phyloP scores from a whole-genome alignment of 768 basidiomycete species.

The Cubamyces lactineus region DNA sequence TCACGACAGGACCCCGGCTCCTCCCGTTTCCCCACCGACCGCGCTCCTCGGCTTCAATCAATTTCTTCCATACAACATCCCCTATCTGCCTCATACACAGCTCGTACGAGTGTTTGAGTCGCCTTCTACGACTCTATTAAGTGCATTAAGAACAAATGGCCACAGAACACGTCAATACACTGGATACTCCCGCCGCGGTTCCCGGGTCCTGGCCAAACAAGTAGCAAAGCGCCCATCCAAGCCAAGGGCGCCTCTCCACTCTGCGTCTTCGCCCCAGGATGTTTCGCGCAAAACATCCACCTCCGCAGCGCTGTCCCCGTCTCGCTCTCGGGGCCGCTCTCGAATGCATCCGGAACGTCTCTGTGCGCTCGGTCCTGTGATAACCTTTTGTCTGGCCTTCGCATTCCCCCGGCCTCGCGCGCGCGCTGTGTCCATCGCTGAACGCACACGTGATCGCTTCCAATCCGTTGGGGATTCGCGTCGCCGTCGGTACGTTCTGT shows the following conservation, averaged over 20 bases:
- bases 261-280: no score
- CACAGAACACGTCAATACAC: no score
- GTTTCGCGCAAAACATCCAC: background rate
- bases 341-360: constrained; percentile 12
- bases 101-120: background rate
- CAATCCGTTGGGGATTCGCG: constrained; percentile 12
- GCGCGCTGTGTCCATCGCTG: background rate
- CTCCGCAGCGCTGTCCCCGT: background rate
- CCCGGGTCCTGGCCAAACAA: constrained; percentile 19
- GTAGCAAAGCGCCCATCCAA: constrained; percentile 6
- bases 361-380: background rate
- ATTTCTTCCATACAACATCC: background rate
- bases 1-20: constrained; percentile 20
- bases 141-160: no score
- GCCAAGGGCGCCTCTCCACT: constrained; percentile 1
- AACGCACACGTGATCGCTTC: constrained; percentile 13
- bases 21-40: constrained; percentile 12
- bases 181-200: constrained; percentile 3
- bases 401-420: background rate
- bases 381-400: background rate
- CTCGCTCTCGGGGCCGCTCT: constrained; percentile 13
- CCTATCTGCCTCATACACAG: background rate
- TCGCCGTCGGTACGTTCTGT: constrained; percentile 6
- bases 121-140: no score
- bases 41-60: background rate